Conservation (phyloP, 805 yeast species). For the Metschnikowia lunata region DNA sequence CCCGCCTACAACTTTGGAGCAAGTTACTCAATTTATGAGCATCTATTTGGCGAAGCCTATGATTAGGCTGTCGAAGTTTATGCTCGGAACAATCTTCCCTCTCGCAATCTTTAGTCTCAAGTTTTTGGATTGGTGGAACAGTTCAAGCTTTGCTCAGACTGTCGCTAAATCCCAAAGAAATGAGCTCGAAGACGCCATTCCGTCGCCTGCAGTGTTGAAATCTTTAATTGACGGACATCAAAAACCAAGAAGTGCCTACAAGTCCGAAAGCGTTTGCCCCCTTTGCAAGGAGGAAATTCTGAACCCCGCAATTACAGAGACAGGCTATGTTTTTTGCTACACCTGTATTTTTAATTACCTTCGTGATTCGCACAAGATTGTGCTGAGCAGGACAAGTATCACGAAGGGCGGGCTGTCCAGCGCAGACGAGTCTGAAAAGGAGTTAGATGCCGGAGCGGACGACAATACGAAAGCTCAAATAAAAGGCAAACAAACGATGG, state of each 20-base stretch:
- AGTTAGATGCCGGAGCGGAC: constrained; percentile 4
- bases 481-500: not conserved
- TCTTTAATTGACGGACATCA: constrained; percentile 13
- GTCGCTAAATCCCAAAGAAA: constrained; percentile 47
- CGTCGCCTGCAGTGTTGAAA: constrained; percentile 39
- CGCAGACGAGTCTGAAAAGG: constrained; percentile 16
- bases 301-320: constrained; percentile 84
- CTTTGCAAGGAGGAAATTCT: constrained; percentile 60
- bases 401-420: constrained; percentile 15
- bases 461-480: not conserved
- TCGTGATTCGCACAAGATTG: constrained; percentile 40
- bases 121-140: constrained; percentile 91
- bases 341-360: constrained; percentile 73
- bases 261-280: constrained; percentile 50
- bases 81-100: constrained; percentile 61
- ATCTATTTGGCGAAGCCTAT: constrained; percentile 23
- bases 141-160: constrained; percentile 64
- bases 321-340: constrained; percentile 88
- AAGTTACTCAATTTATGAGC: constrained; percentile 22
- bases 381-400: constrained; percentile 9
- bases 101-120: constrained; percentile 75
- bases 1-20: constrained; percentile 41
- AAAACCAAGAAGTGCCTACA: constrained; percentile 21
- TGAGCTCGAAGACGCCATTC: constrained; percentile 44
- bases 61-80: constrained; percentile 27